Percentiles rank a stretch among this genome's conserved stretches.
phyloP scores from a whole-genome alignment of 768 basidiomycete genomes.

The Tylopilus rubrobrunneus region DNA sequence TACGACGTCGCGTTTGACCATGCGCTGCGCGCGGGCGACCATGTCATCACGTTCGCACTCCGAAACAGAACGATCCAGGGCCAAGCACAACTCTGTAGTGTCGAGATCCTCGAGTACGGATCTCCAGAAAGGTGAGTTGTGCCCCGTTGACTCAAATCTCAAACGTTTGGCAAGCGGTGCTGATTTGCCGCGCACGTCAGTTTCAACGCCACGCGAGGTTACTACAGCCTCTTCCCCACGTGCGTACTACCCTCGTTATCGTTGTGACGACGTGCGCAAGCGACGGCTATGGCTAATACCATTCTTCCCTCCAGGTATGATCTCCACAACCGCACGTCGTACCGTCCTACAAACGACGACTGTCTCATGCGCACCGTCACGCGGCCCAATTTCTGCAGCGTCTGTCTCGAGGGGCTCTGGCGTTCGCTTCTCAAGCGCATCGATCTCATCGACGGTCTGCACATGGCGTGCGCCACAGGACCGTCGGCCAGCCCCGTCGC shows the following conservation, averaged over 20 bases:
- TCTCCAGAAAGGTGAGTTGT: constrained; percentile 47
- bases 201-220: constrained; percentile 53
- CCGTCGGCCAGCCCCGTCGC: constrained; percentile 24
- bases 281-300: neutral
- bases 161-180: neutral
- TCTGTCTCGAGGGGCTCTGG: constrained; percentile 75
- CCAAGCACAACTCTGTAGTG: constrained; percentile 70
- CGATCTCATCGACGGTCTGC: constrained; percentile 56
- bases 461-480: constrained; percentile 33
- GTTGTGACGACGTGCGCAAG: neutral
- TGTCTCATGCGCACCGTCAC: constrained; percentile 78
- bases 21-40: constrained; percentile 45
- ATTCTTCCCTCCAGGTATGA: constrained; percentile 44
- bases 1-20: constrained; percentile 53
- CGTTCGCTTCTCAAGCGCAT: constrained; percentile 55
- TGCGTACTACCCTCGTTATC: constrained; percentile 29
- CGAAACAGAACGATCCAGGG: constrained; percentile 45
- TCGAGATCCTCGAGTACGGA: constrained; percentile 73
- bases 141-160: neutral
- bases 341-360: constrained; percentile 79
- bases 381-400: constrained; percentile 68
- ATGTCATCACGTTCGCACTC: constrained; percentile 58
- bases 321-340: constrained; percentile 54
- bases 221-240: constrained; percentile 75
- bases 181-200: constrained; percentile 31